phyloP scores from a whole-genome alignment of 352 stramenopile genomes.

The Globisporangium perplexum region DNA sequence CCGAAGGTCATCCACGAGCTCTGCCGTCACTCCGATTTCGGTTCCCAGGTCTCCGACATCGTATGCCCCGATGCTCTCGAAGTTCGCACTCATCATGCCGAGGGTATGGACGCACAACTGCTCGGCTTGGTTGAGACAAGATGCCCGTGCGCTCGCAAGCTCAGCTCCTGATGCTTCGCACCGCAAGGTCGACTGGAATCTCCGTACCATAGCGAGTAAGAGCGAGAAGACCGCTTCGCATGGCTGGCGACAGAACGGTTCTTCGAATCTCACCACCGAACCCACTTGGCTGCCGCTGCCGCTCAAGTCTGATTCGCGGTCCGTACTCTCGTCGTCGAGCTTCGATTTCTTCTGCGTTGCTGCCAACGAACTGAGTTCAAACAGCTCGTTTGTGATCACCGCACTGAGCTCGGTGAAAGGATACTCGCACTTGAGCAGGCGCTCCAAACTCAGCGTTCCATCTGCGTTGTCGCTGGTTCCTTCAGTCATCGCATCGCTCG shows the following conservation, averaged over 20 bases:
- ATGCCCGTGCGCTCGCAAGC: not conserved
- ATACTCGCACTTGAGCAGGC: not conserved
- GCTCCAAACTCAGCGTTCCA: slow-evolving; percentile 1
- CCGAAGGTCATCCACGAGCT: slow-evolving; percentile 31
- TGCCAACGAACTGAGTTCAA: slow-evolving; percentile 8
- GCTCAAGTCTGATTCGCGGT: not conserved
- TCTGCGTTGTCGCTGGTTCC: not conserved
- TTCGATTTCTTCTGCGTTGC: slow-evolving; percentile 3
- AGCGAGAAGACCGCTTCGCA: slow-evolving; percentile 43
- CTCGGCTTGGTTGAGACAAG: not conserved
- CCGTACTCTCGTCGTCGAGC: not conserved
- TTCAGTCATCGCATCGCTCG: not conserved
- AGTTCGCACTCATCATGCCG: slow-evolving; percentile 58
- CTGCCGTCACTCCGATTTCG: slow-evolving; percentile 33
- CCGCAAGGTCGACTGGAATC: slow-evolving; percentile 15
- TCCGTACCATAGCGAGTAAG: slow-evolving; percentile 43
- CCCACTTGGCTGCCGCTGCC: slow-evolving; percentile 1
- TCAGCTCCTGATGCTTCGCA: not conserved
- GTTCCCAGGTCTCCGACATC: slow-evolving; percentile 31
- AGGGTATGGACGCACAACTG: slow-evolving; percentile 33
- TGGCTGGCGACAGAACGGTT: slow-evolving; percentile 72
- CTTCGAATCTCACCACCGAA: slow-evolving; percentile 45
- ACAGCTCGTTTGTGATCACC: slow-evolving; percentile 13
- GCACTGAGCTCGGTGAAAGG: slow-evolving; percentile 18
- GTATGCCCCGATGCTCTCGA: slow-evolving; percentile 53